Evolutionary conservation across 257 asterid species (phyloP).

Genomic region (Fraxinus anomala): DNA sequence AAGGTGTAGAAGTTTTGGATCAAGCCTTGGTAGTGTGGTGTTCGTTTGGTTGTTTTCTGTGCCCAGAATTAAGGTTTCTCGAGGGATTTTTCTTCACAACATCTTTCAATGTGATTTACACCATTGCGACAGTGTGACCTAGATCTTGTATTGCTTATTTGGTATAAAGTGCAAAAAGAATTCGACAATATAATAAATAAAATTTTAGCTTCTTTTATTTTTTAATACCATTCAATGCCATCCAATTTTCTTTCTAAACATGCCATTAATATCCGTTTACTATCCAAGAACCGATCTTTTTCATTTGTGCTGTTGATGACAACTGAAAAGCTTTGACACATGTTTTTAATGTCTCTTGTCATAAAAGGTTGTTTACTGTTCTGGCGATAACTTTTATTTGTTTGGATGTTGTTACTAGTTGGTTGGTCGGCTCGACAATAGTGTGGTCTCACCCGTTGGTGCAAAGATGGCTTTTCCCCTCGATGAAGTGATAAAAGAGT

Average conservation of each 20-base stretch:
- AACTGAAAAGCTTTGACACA: not conserved
- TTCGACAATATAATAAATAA: too few relatives aligned
- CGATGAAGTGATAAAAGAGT: conserved; percentile 64
- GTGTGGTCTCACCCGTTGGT: conserved; percentile 87
- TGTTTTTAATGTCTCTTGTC: not conserved
- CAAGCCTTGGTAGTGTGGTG: too few relatives aligned
- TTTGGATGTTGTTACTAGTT: conserved; percentile 46
- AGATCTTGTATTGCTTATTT: too few relatives aligned
- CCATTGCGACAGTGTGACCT: too few relatives aligned
- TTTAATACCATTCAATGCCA: not conserved
- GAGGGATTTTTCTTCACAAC: too few relatives aligned
- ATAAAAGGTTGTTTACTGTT: not conserved
- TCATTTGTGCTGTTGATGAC: not conserved
- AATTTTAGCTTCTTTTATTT: too few relatives aligned
- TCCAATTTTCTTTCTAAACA: not conserved
- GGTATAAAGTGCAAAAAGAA: not conserved
- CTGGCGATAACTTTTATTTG: conserved; percentile 14
- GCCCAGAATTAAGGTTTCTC: too few relatives aligned
- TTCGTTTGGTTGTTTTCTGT: too few relatives aligned
- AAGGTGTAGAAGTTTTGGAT: too few relatives aligned
- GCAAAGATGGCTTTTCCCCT: conserved; percentile 97
- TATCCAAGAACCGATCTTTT: not conserved
- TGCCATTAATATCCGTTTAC: not conserved
- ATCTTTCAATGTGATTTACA: not conserved
- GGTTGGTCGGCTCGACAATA: conserved; percentile 93